Conservation (phyloP, 2,329 filamentous ascomycete genomes). For the Venturia asperata region DNA sequence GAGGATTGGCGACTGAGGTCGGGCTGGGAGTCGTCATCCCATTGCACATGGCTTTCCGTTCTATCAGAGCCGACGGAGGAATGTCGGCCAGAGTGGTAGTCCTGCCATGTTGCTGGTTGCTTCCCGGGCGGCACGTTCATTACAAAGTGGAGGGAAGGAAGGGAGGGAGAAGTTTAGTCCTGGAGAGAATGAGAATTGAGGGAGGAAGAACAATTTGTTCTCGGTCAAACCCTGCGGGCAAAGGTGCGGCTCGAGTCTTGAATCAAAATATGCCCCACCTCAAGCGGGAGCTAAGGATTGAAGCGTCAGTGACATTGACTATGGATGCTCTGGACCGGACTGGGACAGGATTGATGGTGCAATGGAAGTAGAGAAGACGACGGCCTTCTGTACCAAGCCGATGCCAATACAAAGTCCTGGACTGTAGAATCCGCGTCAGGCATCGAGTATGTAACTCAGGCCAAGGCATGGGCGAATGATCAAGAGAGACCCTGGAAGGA, state of each 20-base stretch:
- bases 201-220: neutral
- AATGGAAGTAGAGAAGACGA: neutral
- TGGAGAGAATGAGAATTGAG: neutral
- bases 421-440: neutral
- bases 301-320: neutral
- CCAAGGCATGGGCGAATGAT: too few species aligned
- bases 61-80: conserved; percentile 36
- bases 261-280: conserved; percentile 12
- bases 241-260: conserved; percentile 3
- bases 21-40: conserved; percentile 28
- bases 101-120: conserved; percentile 41
- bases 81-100: conserved; percentile 37
- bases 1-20: conserved; percentile 20
- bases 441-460: too few species aligned
- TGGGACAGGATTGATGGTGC: neutral
- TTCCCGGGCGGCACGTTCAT: conserved; percentile 34
- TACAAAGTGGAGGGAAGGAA: conserved; percentile 2
- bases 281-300: neutral
- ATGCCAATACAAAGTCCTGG: neutral
- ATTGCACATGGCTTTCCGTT: conserved; percentile 32
- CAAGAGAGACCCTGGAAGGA: too few species aligned
- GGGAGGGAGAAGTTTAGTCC: neutral
- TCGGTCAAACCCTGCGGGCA: conserved; percentile 3
- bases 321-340: neutral
- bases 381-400: neutral